Base-by-base conservation (phyloP, 2,329 filamentous ascomycete species). In the Bipolaris gigantea region DNA sequence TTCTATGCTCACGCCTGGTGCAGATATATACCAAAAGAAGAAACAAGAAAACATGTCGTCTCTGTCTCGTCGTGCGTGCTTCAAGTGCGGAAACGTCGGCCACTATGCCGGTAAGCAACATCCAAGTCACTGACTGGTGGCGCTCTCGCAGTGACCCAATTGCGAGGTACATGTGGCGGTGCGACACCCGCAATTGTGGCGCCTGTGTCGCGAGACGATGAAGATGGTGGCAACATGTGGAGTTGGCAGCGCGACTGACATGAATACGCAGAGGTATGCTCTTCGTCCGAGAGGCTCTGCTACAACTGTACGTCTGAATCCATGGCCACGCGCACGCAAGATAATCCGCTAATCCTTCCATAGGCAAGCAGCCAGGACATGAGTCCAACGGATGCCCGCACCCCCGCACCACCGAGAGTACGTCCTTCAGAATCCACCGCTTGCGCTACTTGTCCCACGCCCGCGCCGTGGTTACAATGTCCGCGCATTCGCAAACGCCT, bases 361-460 rank as follows among this genome's bases (percentile, higher is more conserved):
- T 59, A 88, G 85, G 85, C 86, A 93, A 93, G 82, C 89, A 93
- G 80, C 89, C 89, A 59, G 89, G 91, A 76, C 94, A 99, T 79
- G 94, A 99, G 82, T 97, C 93, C 64, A 97, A 96, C 81, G 89
- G 89, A 77, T 99, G 94, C 84, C 94, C 94, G 69, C 88, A 93
- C 73, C 94, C 94, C 72, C 89, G 94, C 77, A 97, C 93, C 58
- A 97, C 94, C 62, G 94, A 99, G 81, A 87, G 85, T 87, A 82
- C 78, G 84, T 73, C 55, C 58, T 49, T 33, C 21, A 44, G 42
- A 46, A 34, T 32, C 39, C 32, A 16, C 27, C 10, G 27, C 33
- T 13, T 15, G 18, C 27, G 15, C 43, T 48, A 23, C 43, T 21
- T 52, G 27, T 46, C 43, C 48, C 39, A 25, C 9, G 9, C 11